Evolutionary conservation across 2,329 filamentous ascomycete species (phyloP).

Genomic region (Anisogramma anomala): DNA sequence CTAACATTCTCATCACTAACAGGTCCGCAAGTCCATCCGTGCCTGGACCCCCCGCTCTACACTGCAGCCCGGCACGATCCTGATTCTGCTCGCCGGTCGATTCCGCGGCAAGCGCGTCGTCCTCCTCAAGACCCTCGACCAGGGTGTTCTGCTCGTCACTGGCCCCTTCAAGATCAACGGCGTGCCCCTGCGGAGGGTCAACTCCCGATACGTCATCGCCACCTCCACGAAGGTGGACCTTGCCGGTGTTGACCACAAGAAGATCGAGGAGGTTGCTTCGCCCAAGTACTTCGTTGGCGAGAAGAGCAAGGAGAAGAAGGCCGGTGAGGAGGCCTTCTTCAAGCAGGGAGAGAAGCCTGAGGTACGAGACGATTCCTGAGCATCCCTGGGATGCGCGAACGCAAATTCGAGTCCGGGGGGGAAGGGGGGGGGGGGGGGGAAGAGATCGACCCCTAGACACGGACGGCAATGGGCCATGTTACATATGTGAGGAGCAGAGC

Average conservation of each 20-base stretch:
- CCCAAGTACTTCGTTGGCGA: constrained; percentile 94
- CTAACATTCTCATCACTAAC: constrained; percentile 24
- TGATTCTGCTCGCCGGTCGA: constrained; percentile 97
- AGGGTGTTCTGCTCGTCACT: constrained; percentile 97
- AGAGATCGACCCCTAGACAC: background rate
- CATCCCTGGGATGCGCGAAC: background rate
- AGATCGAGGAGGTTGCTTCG: constrained; percentile 67
- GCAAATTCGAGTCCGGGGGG: background rate
- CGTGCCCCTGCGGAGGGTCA: constrained; percentile 90
- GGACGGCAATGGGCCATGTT: background rate
- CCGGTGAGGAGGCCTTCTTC: constrained; percentile 97
- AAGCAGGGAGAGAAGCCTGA: constrained; percentile 96
- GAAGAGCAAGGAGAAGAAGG: constrained; percentile 95
- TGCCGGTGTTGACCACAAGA: constrained; percentile 75
- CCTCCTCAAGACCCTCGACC: constrained; percentile 92
- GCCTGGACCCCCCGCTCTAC: constrained; percentile 77
- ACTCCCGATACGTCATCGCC: constrained; percentile 87
- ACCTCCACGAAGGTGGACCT: constrained; percentile 80
- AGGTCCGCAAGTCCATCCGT: constrained; percentile 92
- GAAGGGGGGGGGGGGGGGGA: background rate
- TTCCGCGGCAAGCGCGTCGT: constrained; percentile 99
- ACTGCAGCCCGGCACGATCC: constrained; percentile 87
- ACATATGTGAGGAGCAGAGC: constrained; percentile 16
- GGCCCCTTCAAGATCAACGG: constrained; percentile 99
- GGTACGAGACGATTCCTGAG: constrained; percentile 22